Percentiles rank a stretch among this genome's conserved stretches.
These are phyloP conservation scores for Suillus luteus DNA, from an alignment of 768 basidiomycete genomes.

Conservation along the genomic window DNA sequence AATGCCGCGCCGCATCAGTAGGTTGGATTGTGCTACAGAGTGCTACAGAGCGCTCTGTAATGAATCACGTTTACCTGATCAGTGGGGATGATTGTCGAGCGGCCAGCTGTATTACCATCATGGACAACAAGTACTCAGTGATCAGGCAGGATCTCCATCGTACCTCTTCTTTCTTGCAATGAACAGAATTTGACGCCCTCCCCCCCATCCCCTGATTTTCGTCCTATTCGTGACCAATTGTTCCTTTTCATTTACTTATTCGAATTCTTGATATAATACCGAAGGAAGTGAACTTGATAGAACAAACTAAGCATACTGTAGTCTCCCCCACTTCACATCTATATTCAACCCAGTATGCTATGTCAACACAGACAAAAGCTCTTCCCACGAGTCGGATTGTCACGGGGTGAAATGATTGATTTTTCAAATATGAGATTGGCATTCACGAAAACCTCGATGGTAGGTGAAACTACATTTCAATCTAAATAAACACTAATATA, in stretches of 20 bases:
- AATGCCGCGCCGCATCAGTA: too few relatives aligned
- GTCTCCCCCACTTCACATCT: neutral
- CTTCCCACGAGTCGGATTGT: neutral
- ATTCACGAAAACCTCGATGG: neutral
- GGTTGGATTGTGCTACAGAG: too few relatives aligned
- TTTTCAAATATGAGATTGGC: neutral
- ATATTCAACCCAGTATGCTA: neutral
- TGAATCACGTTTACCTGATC: too few relatives aligned
- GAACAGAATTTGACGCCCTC: neutral
- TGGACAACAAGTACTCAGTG: neutral
- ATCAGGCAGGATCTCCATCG: neutral
- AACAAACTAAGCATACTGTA: neutral
- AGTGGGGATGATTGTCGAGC: neutral
- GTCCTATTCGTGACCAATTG: neutral
- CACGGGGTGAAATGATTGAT: neutral
- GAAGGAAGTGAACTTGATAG: neutral
- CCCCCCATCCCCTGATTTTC: neutral
- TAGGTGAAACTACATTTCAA: neutral
- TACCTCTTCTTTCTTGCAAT: neutral
- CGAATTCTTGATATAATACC: neutral
- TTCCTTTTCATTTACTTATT: neutral
- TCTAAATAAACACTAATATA: neutral
- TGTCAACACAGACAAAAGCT: neutral
- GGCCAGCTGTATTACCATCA: neutral
- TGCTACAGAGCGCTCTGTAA: too few relatives aligned